Conservation (phyloP, 2,329 filamentous ascomycete genomes). For the Fusarium buharicum region DNA sequence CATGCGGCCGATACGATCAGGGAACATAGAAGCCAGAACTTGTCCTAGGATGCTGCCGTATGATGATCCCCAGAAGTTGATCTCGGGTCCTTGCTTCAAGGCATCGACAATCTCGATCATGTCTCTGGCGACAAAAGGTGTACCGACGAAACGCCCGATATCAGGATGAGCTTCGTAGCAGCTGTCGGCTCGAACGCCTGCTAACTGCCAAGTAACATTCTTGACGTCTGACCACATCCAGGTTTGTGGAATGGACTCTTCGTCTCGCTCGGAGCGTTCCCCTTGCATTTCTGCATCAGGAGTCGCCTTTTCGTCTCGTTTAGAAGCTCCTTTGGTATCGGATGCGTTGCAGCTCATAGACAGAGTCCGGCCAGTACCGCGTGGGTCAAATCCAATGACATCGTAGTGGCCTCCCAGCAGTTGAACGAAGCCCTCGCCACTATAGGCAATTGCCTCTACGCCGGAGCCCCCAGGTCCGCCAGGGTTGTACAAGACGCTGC, state of each 20-base stretch:
- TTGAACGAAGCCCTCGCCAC: not conserved
- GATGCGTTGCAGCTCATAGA: not conserved
- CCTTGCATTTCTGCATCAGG: too few relatives aligned
- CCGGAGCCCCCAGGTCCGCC: constrained; percentile 48
- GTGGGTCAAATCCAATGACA: constrained; percentile 6
- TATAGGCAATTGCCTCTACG: constrained; percentile 2
- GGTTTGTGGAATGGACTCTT: constrained; percentile 1
- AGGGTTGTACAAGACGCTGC: constrained; percentile 54
- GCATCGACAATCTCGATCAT: constrained; percentile 53
- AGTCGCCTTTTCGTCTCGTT: not conserved
- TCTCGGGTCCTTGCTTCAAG: constrained; percentile 47
- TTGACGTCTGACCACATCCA: not conserved
- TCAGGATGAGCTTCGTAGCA: constrained; percentile 43
- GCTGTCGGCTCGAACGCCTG: not conserved
- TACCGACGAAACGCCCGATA: constrained; percentile 44
- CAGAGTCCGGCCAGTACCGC: not conserved
- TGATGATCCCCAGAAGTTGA: constrained; percentile 49
- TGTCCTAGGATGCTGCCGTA: constrained; percentile 40
- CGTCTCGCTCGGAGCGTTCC: not conserved
- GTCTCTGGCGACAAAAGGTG: constrained; percentile 51
- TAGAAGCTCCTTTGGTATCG: not conserved
- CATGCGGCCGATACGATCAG: constrained; percentile 30
- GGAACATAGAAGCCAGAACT: constrained; percentile 37
- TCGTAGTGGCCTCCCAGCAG: constrained; percentile 17
- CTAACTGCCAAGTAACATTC: not conserved